Evolutionary conservation across 2,329 filamentous ascomycete species (phyloP).

Genomic region (Pseudogymnoascus sp.): DNA sequence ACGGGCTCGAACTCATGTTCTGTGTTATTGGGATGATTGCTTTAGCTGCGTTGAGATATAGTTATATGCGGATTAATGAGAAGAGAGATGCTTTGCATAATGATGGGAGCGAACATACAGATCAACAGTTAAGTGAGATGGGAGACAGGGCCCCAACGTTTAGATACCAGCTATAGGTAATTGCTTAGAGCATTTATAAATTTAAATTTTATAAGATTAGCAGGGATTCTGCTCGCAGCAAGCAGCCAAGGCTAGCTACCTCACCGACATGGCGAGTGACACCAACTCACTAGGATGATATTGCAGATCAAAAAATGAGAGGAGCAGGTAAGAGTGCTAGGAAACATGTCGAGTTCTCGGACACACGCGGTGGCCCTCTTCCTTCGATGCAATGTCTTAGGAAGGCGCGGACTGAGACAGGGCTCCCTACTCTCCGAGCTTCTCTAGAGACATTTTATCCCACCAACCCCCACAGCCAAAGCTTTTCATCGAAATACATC

Average conservation of each 20-base stretch:
- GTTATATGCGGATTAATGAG: slow-evolving; percentile 41
- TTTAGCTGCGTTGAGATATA: slow-evolving; percentile 27
- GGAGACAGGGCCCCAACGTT: slow-evolving; percentile 46
- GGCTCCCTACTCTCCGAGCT: neutral
- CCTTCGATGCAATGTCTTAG: neutral
- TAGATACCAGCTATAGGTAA: slow-evolving; percentile 34
- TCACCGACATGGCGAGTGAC: neutral
- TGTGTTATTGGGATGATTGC: slow-evolving; percentile 40
- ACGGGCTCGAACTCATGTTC: slow-evolving; percentile 44
- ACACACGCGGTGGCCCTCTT: neutral
- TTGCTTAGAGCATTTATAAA: neutral
- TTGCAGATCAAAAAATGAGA: neutral
- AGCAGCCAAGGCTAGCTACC: neutral
- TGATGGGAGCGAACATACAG: slow-evolving; percentile 31
- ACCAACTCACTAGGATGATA: neutral
- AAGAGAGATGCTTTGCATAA: slow-evolving; percentile 29
- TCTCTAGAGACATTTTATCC: neutral
- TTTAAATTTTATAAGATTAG: neutral
- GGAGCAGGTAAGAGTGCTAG: neutral
- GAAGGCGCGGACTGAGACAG: neutral
- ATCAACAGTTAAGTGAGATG: slow-evolving; percentile 39
- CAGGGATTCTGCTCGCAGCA: neutral
- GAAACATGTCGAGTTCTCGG: neutral
- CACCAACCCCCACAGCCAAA: neutral
- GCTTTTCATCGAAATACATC: neutral